Conservation (phyloP, 2,329 filamentous ascomycete genomes). For the Geoglossum cookeanum region DNA sequence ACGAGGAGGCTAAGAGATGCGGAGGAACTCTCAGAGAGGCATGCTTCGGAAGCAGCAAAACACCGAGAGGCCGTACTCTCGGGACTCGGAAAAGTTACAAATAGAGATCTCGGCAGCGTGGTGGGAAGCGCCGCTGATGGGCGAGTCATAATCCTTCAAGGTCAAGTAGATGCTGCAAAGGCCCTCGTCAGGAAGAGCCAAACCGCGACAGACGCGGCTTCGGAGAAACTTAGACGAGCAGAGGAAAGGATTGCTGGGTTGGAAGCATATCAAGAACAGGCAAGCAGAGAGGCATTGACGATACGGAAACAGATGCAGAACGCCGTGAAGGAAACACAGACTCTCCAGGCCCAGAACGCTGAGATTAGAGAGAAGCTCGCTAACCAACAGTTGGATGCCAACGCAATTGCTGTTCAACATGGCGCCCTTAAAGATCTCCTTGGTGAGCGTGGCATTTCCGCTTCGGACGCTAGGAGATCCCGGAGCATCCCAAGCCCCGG, state of each 20-base stretch:
- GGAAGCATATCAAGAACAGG: constrained; percentile 93
- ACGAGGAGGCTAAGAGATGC: constrained; percentile 62
- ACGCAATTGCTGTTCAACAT: constrained; percentile 80
- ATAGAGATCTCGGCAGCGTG: constrained; percentile 22
- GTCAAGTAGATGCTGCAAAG: constrained; percentile 62
- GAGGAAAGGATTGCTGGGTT: constrained; percentile 94
- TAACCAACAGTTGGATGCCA: constrained; percentile 79
- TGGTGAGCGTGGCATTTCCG: constrained; percentile 70
- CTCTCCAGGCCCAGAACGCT: constrained; percentile 59
- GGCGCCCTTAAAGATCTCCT: constrained; percentile 86
- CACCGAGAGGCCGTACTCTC: constrained; percentile 68
- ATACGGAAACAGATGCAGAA: constrained; percentile 81
- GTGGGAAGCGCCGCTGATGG: constrained; percentile 36
- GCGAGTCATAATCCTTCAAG: constrained; percentile 54
- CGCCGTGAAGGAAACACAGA: constrained; percentile 64
- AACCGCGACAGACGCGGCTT: constrained; percentile 65
- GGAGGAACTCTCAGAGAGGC: constrained; percentile 72
- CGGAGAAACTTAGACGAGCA: constrained; percentile 75
- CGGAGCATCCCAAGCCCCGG: constrained; percentile 55
- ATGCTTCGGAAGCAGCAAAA: constrained; percentile 69
- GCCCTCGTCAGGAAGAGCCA: constrained; percentile 74
- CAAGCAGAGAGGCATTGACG: constrained; percentile 76
- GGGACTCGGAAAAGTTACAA: constrained; percentile 56
- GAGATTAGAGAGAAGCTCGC: constrained; percentile 70
- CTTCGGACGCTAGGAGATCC: constrained; percentile 50